A percentile compares a stretch with the other conserved stretches of the same genome.
phyloP scores from a whole-genome alignment of 1,284 basidiomycete species.

The Stereum hirsutum region DNA sequence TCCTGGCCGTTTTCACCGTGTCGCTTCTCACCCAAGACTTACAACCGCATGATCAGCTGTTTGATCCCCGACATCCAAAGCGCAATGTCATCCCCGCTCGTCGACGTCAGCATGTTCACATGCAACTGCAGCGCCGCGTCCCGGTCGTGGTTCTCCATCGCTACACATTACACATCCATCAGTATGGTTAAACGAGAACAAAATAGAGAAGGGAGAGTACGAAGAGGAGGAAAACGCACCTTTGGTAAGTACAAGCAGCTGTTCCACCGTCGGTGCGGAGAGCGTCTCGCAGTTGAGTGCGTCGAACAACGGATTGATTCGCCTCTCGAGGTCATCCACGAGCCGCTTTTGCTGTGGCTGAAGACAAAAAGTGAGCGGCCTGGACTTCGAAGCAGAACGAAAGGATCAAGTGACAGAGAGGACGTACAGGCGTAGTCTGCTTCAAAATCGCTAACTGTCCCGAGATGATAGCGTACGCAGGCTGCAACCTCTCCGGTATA shows the following conservation, averaged over 20 bases:
- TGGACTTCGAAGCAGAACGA: no score
- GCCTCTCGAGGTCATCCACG: conserved; percentile 82
- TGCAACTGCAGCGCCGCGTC: conserved; percentile 69
- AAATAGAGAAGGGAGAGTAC: not conserved
- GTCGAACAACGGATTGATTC: conserved; percentile 85
- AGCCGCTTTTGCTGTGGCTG: conserved; percentile 79
- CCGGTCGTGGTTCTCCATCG: conserved; percentile 66
- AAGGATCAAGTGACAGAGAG: not conserved
- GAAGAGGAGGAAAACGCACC: conserved; percentile 46
- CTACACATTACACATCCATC: conserved; percentile 27
- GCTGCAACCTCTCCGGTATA: conserved; percentile 66
- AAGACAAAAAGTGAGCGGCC: conserved; percentile 11
- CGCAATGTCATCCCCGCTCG: conserved; percentile 73
- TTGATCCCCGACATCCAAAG: conserved; percentile 86
- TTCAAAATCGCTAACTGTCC: conserved; percentile 57
- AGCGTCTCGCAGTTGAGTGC: conserved; percentile 87
- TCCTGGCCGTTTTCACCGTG: no score
- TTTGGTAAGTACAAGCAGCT: conserved; percentile 56
- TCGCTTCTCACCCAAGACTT: conserved; percentile 6
- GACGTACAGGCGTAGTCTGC: conserved; percentile 62
- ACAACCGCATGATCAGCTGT: conserved; percentile 65
- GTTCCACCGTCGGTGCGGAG: conserved; percentile 60
- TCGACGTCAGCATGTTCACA: conserved; percentile 69
- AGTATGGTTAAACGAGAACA: conserved; percentile 7
- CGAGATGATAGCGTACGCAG: conserved; percentile 62